Percentiles rank a stretch among this genome's conserved stretches.
Evolutionary conservation across 78 protist genomes (phyloP).

Genomic region (Cavenderia fasciculata): DNA sequence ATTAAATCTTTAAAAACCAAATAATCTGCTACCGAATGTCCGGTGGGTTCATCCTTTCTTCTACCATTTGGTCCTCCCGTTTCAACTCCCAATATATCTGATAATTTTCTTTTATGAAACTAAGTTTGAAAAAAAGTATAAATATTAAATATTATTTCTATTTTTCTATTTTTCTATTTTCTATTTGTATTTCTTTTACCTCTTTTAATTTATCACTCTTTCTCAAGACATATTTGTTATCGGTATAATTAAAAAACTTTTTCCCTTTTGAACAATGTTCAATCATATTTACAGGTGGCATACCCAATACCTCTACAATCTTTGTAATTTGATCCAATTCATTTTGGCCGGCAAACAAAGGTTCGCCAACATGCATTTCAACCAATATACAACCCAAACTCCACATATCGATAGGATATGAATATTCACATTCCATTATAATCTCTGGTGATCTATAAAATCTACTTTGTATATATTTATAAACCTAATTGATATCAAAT

Average conservation of each 20-base stretch:
- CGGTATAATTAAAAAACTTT: slow-evolving; percentile 68
- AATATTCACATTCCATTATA: slow-evolving; percentile 94
- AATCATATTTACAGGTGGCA: slow-evolving; percentile 92
- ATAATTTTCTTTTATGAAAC: slow-evolving; percentile 26
- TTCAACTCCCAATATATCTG: slow-evolving; percentile 77
- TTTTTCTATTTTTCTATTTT: not conserved
- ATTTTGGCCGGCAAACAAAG: slow-evolving; percentile 88
- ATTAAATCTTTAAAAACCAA: slow-evolving; percentile 82
- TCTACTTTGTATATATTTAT: too few relatives aligned
- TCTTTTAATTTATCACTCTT: slow-evolving; percentile 23
- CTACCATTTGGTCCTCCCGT: slow-evolving; percentile 86
- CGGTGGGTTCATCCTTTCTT: slow-evolving; percentile 70
- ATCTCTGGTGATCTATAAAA: slow-evolving; percentile 98
- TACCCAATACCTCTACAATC: slow-evolving; percentile 85
- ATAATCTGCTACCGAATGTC: slow-evolving; percentile 86
- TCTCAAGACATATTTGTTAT: slow-evolving; percentile 1
- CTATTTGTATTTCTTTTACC: not conserved
- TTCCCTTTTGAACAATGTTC: slow-evolving; percentile 47
- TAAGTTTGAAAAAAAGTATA: not conserved
- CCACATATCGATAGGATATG: slow-evolving; percentile 96
- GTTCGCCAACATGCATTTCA: slow-evolving; percentile 93
- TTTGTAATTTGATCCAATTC: slow-evolving; percentile 86
- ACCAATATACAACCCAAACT: slow-evolving; percentile 93
- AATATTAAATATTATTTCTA: not conserved
- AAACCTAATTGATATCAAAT: too few relatives aligned